phyloP scores from a whole-genome alignment of 1,139 yeast species.

The Diutina rugosa region DNA sequence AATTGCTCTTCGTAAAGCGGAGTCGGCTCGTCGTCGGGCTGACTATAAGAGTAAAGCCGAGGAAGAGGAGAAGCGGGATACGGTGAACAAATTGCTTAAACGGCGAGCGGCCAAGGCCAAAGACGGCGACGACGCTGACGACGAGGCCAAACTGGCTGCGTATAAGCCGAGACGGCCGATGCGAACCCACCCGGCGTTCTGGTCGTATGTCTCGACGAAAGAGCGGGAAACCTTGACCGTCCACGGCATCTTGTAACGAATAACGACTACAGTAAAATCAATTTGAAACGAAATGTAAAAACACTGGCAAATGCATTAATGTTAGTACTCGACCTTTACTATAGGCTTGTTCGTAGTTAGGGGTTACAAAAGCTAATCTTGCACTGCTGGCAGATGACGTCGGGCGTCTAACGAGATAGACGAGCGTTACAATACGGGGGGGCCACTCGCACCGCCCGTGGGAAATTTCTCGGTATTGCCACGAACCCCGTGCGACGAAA shows the following conservation, averaged over 20 bases:
- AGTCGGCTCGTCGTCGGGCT: constrained; percentile 78
- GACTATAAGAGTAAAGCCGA: constrained; percentile 72
- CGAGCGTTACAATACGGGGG: not conserved
- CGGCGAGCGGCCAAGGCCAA: constrained; percentile 57
- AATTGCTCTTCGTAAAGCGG: constrained; percentile 69
- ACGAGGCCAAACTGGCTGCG: constrained; percentile 9
- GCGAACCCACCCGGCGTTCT: constrained; percentile 23
- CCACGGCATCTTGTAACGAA: not conserved
- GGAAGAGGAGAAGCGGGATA: constrained; percentile 89
- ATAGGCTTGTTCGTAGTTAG: no score
- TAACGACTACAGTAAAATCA: not conserved
- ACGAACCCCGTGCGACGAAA: no score
- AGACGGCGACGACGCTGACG: constrained; percentile 19
- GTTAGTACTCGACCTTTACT: no score
- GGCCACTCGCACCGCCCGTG: no score
- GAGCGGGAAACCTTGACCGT: constrained; percentile 2
- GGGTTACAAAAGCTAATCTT: not conserved
- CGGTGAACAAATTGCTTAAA: constrained; percentile 72
- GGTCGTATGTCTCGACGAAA: constrained; percentile 16
- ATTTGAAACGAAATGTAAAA: no score
- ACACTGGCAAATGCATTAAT: no score
- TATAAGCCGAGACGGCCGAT: constrained; percentile 21
- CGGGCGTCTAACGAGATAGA: not conserved
- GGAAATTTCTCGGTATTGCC: no score
- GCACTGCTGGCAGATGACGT: not conserved